These are phyloP conservation scores for Podila minutissima DNA, from an alignment of 192 early-diverging fungal species.

Conservation along the genomic window DNA sequence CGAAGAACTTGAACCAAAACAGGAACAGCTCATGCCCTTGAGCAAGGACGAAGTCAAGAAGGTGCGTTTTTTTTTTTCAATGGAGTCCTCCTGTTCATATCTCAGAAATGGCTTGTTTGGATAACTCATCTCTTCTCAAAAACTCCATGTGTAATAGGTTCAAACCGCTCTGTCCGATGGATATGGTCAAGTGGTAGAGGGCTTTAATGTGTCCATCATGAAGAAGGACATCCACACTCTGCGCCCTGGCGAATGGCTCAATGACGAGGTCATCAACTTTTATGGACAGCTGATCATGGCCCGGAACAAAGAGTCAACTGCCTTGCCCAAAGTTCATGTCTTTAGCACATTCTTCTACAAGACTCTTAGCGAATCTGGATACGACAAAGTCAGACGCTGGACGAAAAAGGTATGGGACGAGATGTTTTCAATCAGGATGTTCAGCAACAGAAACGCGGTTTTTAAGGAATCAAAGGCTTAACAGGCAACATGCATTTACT, in stretches of 20 bases:
- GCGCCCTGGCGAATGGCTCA: conserved; percentile 82
- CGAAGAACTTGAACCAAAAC: neutral
- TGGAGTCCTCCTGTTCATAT: neutral
- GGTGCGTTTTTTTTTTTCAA: neutral
- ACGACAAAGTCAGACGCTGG: conserved; percentile 81
- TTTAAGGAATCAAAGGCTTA: neutral
- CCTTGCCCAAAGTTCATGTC: conserved; percentile 76
- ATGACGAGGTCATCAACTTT: conserved; percentile 98
- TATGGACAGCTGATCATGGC: conserved; percentile 84
- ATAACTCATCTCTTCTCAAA: neutral
- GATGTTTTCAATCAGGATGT: neutral
- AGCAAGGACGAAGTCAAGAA: conserved; percentile 19
- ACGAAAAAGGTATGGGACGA: conserved; percentile 67
- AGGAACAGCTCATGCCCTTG: conserved; percentile 9
- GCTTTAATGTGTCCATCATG: conserved; percentile 69
- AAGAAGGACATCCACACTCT: conserved; percentile 79
- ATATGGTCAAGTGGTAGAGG: conserved; percentile 49
- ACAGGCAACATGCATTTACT: neutral
- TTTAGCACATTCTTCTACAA: conserved; percentile 96
- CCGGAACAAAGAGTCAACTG: conserved; percentile 56
- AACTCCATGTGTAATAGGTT: conserved; percentile 2
- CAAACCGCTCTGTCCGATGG: conserved; percentile 15
- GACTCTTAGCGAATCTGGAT: conserved; percentile 75
- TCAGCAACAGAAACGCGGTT: too few species aligned
- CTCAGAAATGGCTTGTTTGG: neutral